These are phyloP conservation scores for Mortierella sp. DNA, from an alignment of 371 early-diverging fungal species.

Conservation along the genomic window DNA sequence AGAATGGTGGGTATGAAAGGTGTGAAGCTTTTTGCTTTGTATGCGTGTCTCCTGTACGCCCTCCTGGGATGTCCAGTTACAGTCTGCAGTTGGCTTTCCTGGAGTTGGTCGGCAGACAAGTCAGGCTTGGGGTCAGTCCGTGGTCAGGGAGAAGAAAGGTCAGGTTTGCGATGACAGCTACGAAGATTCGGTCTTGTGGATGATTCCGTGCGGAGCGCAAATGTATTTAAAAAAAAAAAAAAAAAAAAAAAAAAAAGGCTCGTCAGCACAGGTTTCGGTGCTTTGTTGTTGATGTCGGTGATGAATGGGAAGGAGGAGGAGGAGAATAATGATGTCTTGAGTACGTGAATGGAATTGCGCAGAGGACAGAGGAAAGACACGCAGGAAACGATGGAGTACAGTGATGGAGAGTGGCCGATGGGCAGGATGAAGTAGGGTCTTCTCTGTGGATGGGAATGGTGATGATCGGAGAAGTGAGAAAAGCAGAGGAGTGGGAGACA, in stretches of 20 bases:
- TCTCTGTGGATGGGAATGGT: background rate
- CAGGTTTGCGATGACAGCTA: no score
- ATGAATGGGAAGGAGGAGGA: background rate
- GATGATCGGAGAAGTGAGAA: constrained; percentile 1
- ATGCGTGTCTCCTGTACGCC: no score
- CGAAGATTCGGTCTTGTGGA: background rate
- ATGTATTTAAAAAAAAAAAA: background rate
- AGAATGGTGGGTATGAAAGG: background rate
- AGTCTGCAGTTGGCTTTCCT: no score
- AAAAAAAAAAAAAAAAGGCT: background rate
- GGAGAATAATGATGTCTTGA: background rate
- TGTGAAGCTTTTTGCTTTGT: no score
- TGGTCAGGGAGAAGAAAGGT: no score
- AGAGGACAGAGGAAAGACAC: no score
- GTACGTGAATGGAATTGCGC: no score
- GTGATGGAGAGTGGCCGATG: background rate
- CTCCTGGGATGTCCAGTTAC: no score
- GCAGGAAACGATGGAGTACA: background rate
- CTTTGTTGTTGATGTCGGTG: background rate
- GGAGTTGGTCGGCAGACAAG: no score
- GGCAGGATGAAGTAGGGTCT: background rate
- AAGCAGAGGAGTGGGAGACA: background rate
- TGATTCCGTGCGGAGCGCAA: background rate
- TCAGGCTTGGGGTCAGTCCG: no score
- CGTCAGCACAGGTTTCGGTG: no score